Evolutionary conservation across 2,329 filamentous ascomycete genomes (phyloP).

Genomic region (Aspergillus phoenicis): DNA sequence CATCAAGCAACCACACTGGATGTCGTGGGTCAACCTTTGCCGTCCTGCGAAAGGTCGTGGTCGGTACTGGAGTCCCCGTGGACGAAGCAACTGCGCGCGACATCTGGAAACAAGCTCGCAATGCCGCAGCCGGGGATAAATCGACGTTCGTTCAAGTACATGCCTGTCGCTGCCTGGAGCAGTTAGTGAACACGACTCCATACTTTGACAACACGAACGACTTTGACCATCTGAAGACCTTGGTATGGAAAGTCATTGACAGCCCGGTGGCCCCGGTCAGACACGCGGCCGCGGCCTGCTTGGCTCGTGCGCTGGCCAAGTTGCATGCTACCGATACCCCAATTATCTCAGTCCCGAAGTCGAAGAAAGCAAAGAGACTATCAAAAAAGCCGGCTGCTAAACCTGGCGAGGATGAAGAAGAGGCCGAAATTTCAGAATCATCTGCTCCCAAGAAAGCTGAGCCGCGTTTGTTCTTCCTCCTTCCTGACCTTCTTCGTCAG

Average conservation of each 20-base stretch:
- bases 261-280: conserved; percentile 73
- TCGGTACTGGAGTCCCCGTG: conserved; percentile 73
- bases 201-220: conserved; percentile 89
- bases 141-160: conserved; percentile 76
- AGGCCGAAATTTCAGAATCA: conserved; percentile 73
- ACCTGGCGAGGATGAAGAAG: conserved; percentile 71
- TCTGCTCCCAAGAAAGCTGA: conserved; percentile 72
- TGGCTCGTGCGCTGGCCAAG: conserved; percentile 81
- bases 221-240: conserved; percentile 82
- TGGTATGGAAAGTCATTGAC: conserved; percentile 85
- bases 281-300: conserved; percentile 81
- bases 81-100: conserved; percentile 87
- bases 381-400: conserved; percentile 64
- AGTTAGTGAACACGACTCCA: conserved; percentile 69
- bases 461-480: conserved; percentile 69
- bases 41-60: conserved; percentile 73
- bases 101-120: conserved; percentile 88
- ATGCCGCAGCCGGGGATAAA: conserved; percentile 76
- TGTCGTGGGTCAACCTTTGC: conserved; percentile 76
- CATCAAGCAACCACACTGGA: conserved; percentile 76
- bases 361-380: conserved; percentile 71
- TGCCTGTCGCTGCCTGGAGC: conserved; percentile 77
- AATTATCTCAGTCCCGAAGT: conserved; percentile 57
- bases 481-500: conserved; percentile 76
- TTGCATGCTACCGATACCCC: conserved; percentile 68